A percentile compares a stretch with the other conserved stretches of the same genome.
Conservation (phyloP, 352 stramenopile species). For the Sclerospora graminicola region DNA sequence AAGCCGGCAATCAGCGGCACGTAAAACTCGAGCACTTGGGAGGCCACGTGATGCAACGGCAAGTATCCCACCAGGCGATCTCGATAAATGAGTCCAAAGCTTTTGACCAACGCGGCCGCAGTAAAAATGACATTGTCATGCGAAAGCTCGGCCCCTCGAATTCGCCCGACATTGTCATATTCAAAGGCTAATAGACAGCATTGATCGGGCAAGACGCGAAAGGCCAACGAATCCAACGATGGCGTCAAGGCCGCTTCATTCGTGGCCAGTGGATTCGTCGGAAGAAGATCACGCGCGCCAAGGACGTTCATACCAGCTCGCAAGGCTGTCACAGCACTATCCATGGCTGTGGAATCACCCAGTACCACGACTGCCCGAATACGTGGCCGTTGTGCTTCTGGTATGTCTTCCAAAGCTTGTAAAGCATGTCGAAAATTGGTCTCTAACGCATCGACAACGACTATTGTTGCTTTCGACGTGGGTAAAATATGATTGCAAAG, state of each 20-base stretch:
- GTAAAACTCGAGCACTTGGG: conserved; percentile 69
- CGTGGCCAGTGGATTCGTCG: conserved; percentile 15
- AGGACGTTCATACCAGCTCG: conserved; percentile 33
- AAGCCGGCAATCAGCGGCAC: conserved; percentile 52
- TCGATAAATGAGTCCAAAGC: conserved; percentile 34
- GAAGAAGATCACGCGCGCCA: conserved; percentile 29
- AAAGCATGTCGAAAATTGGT: conserved; percentile 34
- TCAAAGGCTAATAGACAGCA: conserved; percentile 52
- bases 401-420: conserved; percentile 10
- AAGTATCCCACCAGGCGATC: conserved; percentile 65
- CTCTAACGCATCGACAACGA: conserved; percentile 49
- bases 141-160: conserved; percentile 50
- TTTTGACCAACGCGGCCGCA: conserved; percentile 41
- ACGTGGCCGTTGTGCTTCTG: conserved; percentile 11
- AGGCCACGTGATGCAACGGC: conserved; percentile 50
- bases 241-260: conserved; percentile 8
- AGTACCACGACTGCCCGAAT: conserved; percentile 47
- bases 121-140: conserved; percentile 84
- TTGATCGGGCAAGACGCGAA: conserved; percentile 25
- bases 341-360: not conserved
- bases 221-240: conserved; percentile 22
- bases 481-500: conserved; percentile 45
- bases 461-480: conserved; percentile 33
- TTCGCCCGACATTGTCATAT: conserved; percentile 37
- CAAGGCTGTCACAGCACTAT: conserved; percentile 17